Evolutionary conservation across 495 filamentous ascomycete genomes (phyloP), one percentile per base, ranked within the genome.

Genomic region (Hyphodiscus hymeniophilus): DNA sequence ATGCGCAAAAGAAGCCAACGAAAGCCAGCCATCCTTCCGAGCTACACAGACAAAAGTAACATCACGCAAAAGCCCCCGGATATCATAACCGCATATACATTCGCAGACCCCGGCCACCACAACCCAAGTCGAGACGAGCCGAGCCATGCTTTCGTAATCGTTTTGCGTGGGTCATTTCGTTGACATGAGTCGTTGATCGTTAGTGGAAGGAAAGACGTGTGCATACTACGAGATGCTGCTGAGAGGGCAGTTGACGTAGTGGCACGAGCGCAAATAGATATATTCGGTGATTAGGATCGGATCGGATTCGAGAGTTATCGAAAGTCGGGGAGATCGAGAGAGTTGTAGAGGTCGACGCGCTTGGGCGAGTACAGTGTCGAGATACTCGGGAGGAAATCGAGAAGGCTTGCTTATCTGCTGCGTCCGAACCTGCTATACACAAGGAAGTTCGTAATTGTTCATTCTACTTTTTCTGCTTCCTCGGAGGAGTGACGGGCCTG

Each of bases 351-450:
- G 30, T 18, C 26, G 34, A 11, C 54, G 45, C 48, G 50, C 47
- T 46, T 47, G 40, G 34, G 42, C 45, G 54, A 15, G 45, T 47
- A 46, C 32, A 26, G 54, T 55, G 51, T 56, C 45, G 44, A 31
- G 23, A 48, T 22, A 60, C 38, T 54, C 57, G 57, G 49, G 53
- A 45, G 50, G 50, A 50, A 47, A 48, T 57, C 54, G 54, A 21
- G 36, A 48, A 45, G 42, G 13, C 47, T 30, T 49, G 58, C 50
- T 61, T 89, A 91, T 88, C 85, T 84, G n/a, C n/a, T n/a, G 74
- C 89, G 86, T 71, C 89, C 88, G 87, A 94, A 94, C 86, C 89
- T 95, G 80, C 85, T 87, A 79, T 75, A 81, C 75, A 84, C 72
- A 73, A 71, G 73, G 75, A 79, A 80, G 79, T 85, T 88, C 77